A percentile compares a stretch with the other conserved stretches of the same genome.
Evolutionary conservation across 2,329 filamentous ascomycete species (phyloP).

Genomic region (Cadophora gregata): DNA sequence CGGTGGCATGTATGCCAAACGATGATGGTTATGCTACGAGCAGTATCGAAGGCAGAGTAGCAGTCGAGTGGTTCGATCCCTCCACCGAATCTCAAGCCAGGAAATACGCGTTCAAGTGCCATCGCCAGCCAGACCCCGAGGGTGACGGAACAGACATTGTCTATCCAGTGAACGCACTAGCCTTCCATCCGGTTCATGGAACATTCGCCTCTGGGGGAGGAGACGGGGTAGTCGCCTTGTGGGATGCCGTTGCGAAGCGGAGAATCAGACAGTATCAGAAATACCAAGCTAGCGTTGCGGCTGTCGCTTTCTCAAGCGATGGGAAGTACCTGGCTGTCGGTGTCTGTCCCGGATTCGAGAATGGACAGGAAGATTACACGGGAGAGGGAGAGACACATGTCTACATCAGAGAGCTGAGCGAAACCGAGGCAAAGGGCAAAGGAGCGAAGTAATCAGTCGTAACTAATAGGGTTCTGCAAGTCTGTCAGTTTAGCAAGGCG

Average conservation of each 20-base stretch:
- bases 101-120: slow-evolving; percentile 99
- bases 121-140: slow-evolving; percentile 74
- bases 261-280: slow-evolving; percentile 73
- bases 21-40: slow-evolving; percentile 92
- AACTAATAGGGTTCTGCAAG: neutral
- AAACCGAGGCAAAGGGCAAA: slow-evolving; percentile 71
- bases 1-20: slow-evolving; percentile 94
- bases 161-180: slow-evolving; percentile 74
- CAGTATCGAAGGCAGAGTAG: slow-evolving; percentile 93
- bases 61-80: slow-evolving; percentile 98
- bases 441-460: slow-evolving; percentile 38
- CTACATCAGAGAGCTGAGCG: slow-evolving; percentile 81
- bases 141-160: slow-evolving; percentile 68
- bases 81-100: slow-evolving; percentile 83
- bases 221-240: slow-evolving; percentile 73
- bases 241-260: slow-evolving; percentile 75
- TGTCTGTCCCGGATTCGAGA: slow-evolving; percentile 72
- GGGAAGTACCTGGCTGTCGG: slow-evolving; percentile 70
- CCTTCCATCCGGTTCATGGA: slow-evolving; percentile 68
- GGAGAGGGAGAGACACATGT: slow-evolving; percentile 77
- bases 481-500: slow-evolving; percentile 38
- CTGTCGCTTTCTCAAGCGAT: slow-evolving; percentile 66
- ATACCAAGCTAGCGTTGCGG: slow-evolving; percentile 66
- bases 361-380: slow-evolving; percentile 76
- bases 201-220: slow-evolving; percentile 76